These are phyloP conservation scores for Diaporthe sp. DNA, from an alignment of 2,329 filamentous ascomycete species.

Conservation along the genomic window DNA sequence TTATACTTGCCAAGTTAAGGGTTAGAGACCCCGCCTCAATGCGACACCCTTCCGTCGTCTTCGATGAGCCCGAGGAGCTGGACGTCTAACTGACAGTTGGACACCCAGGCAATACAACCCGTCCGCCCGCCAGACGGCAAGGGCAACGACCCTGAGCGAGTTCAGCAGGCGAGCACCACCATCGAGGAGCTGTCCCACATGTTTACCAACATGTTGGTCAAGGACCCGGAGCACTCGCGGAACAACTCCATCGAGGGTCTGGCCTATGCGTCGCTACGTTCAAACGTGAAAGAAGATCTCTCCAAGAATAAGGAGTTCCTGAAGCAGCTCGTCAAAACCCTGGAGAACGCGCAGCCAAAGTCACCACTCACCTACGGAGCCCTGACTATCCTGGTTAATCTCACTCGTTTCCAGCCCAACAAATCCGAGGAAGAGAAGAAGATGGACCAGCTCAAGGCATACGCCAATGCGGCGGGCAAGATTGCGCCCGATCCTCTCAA, in stretches of 20 bases:
- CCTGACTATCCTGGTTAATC: conserved; percentile 86
- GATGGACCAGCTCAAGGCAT: conserved; percentile 92
- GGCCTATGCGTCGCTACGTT: conserved; percentile 90
- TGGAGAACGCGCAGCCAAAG: conserved; percentile 71
- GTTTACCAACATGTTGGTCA: conserved; percentile 77
- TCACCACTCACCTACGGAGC: conserved; percentile 86
- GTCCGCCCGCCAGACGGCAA: conserved; percentile 53
- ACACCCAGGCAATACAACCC: conserved; percentile 66
- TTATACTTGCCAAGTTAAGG: conserved; percentile 81
- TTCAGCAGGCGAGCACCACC: conserved; percentile 69
- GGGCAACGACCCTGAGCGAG: conserved; percentile 55
- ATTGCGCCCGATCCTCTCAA: conserved; percentile 76
- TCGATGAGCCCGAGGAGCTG: conserved; percentile 45
- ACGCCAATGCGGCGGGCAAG: conserved; percentile 86
- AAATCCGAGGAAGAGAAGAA: conserved; percentile 93
- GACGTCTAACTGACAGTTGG: conserved; percentile 64
- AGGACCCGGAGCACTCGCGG: conserved; percentile 68
- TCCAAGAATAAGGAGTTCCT: conserved; percentile 78
- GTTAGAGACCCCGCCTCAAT: conserved; percentile 57
- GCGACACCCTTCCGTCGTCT: conserved; percentile 44
- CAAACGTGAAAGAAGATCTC: conserved; percentile 86
- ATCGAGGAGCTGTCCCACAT: conserved; percentile 76
- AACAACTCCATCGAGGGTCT: conserved; percentile 89
- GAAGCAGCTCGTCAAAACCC: conserved; percentile 75
- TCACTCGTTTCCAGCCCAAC: conserved; percentile 83